Evolutionary conservation across 208 protist species (phyloP), one percentile per base, ranked within the genome.

Genomic region (Trypanosoma lewisi): DNA sequence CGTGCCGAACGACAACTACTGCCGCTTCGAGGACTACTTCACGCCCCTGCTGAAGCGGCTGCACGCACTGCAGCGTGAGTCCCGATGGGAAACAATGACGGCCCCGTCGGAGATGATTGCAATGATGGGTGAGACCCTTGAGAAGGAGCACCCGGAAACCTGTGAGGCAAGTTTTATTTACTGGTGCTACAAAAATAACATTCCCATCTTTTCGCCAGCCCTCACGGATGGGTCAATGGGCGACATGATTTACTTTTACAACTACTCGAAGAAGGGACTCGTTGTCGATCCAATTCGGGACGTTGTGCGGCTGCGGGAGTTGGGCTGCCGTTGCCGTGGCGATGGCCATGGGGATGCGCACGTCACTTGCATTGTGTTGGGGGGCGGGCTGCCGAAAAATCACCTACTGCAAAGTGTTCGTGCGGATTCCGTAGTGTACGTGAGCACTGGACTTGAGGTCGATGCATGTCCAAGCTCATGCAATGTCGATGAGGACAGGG

Each of bases 171-270:
- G 97, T 6, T 81, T 99, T 19, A 88, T 98, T 51, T 99, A 99
- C 78, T 99, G 99, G 98, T 97, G 94, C 52, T 80, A 91, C 73
- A 95, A 94, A 60, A 99, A 99, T 75, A 67, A 95, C 52, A 99
- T 99, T 59, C 98, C 99, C n/a, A 85, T 99, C n/a, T 99, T 99
- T 83, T 99, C 94, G 33, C 99, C 99, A 6, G 98, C 99, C 0
- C 39, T 99, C 16, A 99, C 98, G 25, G 98, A 99, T 66, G 98
- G 98, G 9, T 99, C 97, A 5, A 97, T 99, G 59, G 99, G 99
- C 21, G 99, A 99, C 78, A 99, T 99, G 98, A 91, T 99, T 47
- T 99, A 97, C 80, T 99, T 99, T 75, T 98, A 99, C 80, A 98
- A 96, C 19, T 99, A 96, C 48, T 96, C 91, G 4, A 89, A 97